These are phyloP conservation scores for Talaromyces albobiverticillius DNA, from an alignment of 2,329 filamentous ascomycete species.

Conservation along the genomic window DNA sequence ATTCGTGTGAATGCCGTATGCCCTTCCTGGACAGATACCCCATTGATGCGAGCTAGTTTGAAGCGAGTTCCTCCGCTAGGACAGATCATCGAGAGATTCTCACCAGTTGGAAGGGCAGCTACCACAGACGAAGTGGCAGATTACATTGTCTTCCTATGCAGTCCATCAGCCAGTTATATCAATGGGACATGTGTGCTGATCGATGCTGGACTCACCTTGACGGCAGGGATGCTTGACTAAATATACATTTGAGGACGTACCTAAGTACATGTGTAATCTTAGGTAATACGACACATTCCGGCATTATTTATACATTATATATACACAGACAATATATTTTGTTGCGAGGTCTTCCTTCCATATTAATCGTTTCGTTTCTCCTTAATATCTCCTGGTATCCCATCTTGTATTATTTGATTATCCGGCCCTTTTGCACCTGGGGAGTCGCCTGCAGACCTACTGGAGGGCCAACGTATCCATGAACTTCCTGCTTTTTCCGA, in stretches of 20 bases:
- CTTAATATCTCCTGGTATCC: background rate
- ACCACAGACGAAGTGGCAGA: slow-evolving; percentile 30
- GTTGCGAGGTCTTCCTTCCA: background rate
- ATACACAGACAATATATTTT: background rate
- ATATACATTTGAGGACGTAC: too few relatives aligned
- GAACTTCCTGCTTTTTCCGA: slow-evolving; percentile 17
- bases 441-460: background rate
- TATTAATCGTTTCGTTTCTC: background rate
- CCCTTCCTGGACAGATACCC: slow-evolving; percentile 30
- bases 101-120: slow-evolving; percentile 24
- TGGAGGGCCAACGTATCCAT: slow-evolving; percentile 18
- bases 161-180: slow-evolving; percentile 28
- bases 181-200: slow-evolving; percentile 24
- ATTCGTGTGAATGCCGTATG: slow-evolving; percentile 34
- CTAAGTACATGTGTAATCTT: too few relatives aligned
- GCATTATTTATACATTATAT: background rate
- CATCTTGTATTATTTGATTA: background rate
- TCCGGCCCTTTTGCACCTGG: background rate
- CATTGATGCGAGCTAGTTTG: slow-evolving; percentile 24
- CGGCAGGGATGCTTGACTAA: too few relatives aligned
- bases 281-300: too few relatives aligned
- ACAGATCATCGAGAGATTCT: slow-evolving; percentile 12
- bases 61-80: slow-evolving; percentile 15
- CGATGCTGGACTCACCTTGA: slow-evolving; percentile 16
- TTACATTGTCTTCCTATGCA: slow-evolving; percentile 26